Evolutionary conservation across 225 moss, liverwort and hornwort genomes (phyloP), one percentile per base, ranked within the genome.

Genomic region (Pleurozium schreberi): DNA sequence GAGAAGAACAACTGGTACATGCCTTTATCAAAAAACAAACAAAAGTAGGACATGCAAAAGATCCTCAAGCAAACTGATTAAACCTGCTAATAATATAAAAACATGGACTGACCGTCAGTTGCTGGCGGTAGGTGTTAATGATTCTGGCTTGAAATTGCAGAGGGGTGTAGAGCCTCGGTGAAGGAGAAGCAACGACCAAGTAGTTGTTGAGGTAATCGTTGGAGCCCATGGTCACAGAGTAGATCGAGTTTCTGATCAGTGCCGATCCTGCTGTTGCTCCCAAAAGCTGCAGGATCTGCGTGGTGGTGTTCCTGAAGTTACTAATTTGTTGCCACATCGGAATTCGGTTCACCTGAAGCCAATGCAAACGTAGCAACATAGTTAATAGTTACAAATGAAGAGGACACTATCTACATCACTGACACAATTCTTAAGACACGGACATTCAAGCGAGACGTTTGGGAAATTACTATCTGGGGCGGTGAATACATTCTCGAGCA

Each of bases 161-260:
- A 23, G 93, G 92, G 5, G 79, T 90, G 62, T 84, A 94, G 49
- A 90, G 80, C n/a, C 11, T 36, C 6, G 94, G 90, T 25, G 94
- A 89, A 25, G 90, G 89, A 30, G 96, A 96, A 43, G 57, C 94
- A 4, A 92, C 82, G 14, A 92, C 86, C 61, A 90, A 91, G 90
- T 96, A 96, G 89, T 96, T 96, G 86, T 95, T 95, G 61, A 96
- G 92, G 87, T 90, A 96, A 75, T 96, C 96, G 84, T 95, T 95
- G 18, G 94, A 92, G 26, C 96, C 96, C 92, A 95, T 92, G 50
- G 93, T 93, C 36, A 96, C 88, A 4, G 95, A 94, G 83, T 61
- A 93, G 38, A 96, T 90, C 6, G 96, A 87, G 63, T 84, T 93
- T 57, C 16, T 45, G 18, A 95, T 73, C 18, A 95, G 82, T 14